These are phyloP conservation scores for Porodaedalea pini DNA, from an alignment of 1,284 basidiomycete genomes.

Conservation along the genomic window DNA sequence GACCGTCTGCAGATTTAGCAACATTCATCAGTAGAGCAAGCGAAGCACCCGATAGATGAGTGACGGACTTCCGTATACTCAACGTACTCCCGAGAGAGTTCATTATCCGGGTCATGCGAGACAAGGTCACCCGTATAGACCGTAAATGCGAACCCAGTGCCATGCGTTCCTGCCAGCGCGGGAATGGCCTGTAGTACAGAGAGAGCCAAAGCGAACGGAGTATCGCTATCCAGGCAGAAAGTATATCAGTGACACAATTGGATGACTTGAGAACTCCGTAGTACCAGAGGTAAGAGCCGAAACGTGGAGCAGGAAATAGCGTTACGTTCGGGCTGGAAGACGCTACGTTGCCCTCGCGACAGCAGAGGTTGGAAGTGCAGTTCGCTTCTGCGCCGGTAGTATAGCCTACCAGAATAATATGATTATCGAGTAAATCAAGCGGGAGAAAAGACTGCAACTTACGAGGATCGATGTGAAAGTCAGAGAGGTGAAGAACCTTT, in stretches of 20 bases:
- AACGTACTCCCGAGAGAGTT: conserved; percentile 49
- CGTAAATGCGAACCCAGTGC: conserved; percentile 60
- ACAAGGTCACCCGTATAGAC: conserved; percentile 78
- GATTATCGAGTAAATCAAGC: background rate
- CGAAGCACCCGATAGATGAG: background rate
- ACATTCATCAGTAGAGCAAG: background rate
- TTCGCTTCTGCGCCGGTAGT: conserved; percentile 72
- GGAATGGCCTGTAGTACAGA: conserved; percentile 69
- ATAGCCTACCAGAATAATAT: conserved; percentile 44
- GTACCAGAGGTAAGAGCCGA: conserved; percentile 61
- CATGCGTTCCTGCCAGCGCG: conserved; percentile 56
- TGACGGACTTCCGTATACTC: conserved; percentile 52
- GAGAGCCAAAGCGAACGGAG: conserved; percentile 60
- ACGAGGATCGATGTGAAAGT: conserved; percentile 77
- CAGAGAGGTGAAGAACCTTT: conserved; percentile 74
- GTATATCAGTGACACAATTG: background rate
- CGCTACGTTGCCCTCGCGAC: conserved; percentile 58
- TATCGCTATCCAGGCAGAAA: conserved; percentile 47
- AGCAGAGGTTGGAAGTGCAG: conserved; percentile 72
- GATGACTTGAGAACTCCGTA: background rate
- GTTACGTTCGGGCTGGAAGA: conserved; percentile 45
- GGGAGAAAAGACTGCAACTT: conserved; percentile 23
- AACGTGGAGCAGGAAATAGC: conserved; percentile 60
- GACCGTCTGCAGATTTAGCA: conserved; percentile 41
- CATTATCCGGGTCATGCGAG: conserved; percentile 64